Evolutionary conservation across 2,329 filamentous ascomycete species (phyloP), one percentile per base, ranked within the genome.

Genomic region (Fonsecaea pedrosoi): DNA sequence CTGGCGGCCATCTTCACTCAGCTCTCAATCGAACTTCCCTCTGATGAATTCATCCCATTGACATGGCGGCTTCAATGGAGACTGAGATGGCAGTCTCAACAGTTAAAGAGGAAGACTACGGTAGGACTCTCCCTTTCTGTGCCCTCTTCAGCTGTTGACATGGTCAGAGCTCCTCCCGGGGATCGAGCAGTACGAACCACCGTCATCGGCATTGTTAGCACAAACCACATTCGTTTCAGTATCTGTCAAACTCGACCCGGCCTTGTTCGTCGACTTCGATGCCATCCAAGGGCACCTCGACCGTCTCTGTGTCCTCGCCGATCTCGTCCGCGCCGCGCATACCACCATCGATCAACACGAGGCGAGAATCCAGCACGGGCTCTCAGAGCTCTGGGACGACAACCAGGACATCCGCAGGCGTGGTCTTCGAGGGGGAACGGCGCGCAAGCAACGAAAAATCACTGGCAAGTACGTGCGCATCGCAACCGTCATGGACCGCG

Each of bases 371-470:
- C 42, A 57, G 15, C 32, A 32, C 4, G 48, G 21, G 15, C 18
- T 64, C 18, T 10, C 59, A 15, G 48, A 48, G 25, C 53, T 69
- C n/a, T 66, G 67, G 67, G 30, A 35, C 9, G 34, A 60, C 18
- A 64, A 69, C 42, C 8, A 37, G 7, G 57, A 66, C 42, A 15
- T 66, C 45, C 63, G 67, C 37, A 65, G 35, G 50, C 57, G 65
- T n/a, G 68, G 68, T 13, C 59, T 69, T 8, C 37, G 35, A 15
- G 65, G 68, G 21, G 68, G 68, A 37, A 59, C 38, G 12, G 68
- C 68, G 13, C 68, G 68, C 40, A 63, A 59, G 50, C 57, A 62
- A 34, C 48, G 54, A 10, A 50, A 40, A 7, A 59, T 53, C 21
- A 53, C 15, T 30, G 55, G 60, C 25, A 55, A 32, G 5, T 67